These are phyloP conservation scores for Colletotrichum echinochloae DNA, from an alignment of 2,329 filamentous ascomycete species.

Conservation along the genomic window DNA sequence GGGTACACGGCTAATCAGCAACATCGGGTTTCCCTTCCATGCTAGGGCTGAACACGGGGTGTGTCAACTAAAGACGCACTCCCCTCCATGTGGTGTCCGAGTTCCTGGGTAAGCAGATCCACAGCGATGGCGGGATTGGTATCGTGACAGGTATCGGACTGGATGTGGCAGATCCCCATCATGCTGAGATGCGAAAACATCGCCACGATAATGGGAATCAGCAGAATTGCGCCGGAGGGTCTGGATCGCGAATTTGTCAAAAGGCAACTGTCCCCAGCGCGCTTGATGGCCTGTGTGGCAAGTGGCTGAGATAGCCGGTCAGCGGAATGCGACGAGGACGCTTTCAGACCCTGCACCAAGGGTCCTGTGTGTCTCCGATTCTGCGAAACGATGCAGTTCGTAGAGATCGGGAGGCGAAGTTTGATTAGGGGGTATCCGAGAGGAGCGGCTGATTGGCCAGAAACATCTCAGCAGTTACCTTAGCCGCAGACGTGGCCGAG, in stretches of 20 bases:
- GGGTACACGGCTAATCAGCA: background rate
- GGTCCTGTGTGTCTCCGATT: conserved; percentile 44
- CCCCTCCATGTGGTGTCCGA: conserved; percentile 29
- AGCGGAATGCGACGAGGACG: background rate
- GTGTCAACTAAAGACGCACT: conserved; percentile 5
- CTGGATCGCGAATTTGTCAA: conserved; percentile 17
- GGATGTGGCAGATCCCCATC: conserved; percentile 15
- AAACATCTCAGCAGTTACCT: background rate
- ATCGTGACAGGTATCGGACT: background rate
- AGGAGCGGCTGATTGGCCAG: conserved; percentile 26
- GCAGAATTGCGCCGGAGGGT: background rate
- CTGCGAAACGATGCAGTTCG: conserved; percentile 46
- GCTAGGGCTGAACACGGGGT: background rate
- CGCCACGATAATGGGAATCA: conserved; percentile 18
- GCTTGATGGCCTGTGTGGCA: background rate
- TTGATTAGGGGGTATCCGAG: background rate
- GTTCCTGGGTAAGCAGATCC: conserved; percentile 5
- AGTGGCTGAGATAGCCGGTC: conserved; percentile 12
- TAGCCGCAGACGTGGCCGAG: background rate
- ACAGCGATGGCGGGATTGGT: background rate
- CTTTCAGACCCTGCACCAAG: conserved; percentile 27
- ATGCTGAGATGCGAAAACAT: conserved; percentile 21
- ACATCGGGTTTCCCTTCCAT: background rate
- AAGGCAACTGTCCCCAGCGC: background rate
- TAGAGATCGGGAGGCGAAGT: conserved; percentile 44